Base-by-base conservation (phyloP, 1,284 basidiomycete genomes). In the Rhizopogon parksii region DNA sequence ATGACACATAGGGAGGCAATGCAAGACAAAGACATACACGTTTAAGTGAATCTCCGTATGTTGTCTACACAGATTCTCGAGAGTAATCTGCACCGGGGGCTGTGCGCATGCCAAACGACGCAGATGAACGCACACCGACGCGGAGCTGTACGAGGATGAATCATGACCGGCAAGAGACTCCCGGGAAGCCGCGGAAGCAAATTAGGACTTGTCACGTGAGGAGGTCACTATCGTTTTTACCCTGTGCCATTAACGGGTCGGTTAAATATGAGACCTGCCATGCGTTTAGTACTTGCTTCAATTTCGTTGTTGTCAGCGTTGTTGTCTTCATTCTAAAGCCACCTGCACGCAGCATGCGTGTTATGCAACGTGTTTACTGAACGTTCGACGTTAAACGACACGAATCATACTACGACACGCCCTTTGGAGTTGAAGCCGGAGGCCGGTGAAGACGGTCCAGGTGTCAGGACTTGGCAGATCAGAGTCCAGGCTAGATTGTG, bases 231-330 rank as follows among this genome's bases (percentile, higher is more conserved):
- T 32, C 21, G 21, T 24, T 24, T 24, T 24, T 24, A 5, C 30
- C 27, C 11, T 12, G 9, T 32, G 30, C 30, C 30, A 32, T 32
- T 32, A 32, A 32, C 11, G 30, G 30, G 3, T 12, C 11, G 30
- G 30, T 45, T 45, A 45, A 45, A 45, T 45, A 45, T 32, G 25
- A 24, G 30, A 32, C 6, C 30, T 3, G 42, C 42, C 42, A 45
- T 45, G 42, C 19, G 42, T 43, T 32, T 3, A 7, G 6, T 4
- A 32, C 30, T 32, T 32, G 30, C 4, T 32, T 19, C 25, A 11
- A n/a, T 40, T 40, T 25, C 40, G 27, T 32, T 17, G 40, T 43
- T 30, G 17, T 19, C 17, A n/a, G 14, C 42, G 30, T 19, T 30
- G 9, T 43, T 8, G 4, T 45, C 17, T 30, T 45, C 17, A 2